phyloP scores from a whole-genome alignment of 192 early-diverging fungal species.

The Physocladia obscura region DNA sequence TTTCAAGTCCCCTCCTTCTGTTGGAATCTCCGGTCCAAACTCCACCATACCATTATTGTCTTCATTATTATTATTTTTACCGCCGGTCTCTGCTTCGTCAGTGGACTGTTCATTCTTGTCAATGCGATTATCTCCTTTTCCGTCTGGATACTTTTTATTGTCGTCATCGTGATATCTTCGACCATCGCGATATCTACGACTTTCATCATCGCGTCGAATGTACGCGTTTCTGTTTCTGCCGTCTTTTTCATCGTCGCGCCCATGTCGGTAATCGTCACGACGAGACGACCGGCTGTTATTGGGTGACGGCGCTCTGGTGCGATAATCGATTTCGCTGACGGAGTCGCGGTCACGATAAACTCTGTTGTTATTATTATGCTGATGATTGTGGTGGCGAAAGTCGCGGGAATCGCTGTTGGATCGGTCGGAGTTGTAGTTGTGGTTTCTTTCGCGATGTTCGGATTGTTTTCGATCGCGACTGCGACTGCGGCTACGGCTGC shows the following conservation, averaged over 20 bases:
- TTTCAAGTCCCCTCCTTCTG: not conserved
- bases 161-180: not conserved
- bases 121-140: not conserved
- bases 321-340: too few relatives aligned
- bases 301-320: too few relatives aligned
- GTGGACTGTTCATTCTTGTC: not conserved
- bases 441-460: conserved; percentile 5
- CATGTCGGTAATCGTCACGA: not conserved
- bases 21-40: not conserved
- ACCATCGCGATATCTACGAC: not conserved
- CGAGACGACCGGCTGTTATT: not conserved
- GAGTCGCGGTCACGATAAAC: too few relatives aligned
- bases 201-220: not conserved
- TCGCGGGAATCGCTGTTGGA: not conserved
- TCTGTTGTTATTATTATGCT: too few relatives aligned
- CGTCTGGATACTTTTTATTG: not conserved
- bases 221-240: not conserved
- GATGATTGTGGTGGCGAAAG: not conserved
- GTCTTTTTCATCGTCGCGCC: not conserved
- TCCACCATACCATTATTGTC: not conserved
- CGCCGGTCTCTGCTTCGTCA: not conserved
- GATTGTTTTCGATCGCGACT: conserved; percentile 17
- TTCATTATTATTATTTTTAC: not conserved
- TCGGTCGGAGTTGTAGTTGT: not conserved
- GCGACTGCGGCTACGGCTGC: conserved; percentile 19